phyloP scores from a whole-genome alignment of 1,284 basidiomycete species.

The Irpex sp. region DNA sequence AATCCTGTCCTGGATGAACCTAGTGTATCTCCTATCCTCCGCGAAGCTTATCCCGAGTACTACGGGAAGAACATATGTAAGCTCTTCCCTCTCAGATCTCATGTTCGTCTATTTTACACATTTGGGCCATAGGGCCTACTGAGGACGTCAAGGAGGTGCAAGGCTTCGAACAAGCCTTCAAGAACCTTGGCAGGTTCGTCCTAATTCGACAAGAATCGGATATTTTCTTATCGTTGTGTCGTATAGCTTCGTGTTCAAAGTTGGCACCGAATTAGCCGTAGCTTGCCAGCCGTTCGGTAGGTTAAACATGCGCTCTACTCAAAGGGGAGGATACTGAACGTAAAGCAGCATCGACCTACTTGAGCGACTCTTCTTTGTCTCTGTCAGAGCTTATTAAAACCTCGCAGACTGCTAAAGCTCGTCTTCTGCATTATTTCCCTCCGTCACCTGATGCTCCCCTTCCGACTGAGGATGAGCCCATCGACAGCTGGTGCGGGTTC shows the following conservation, averaged over 20 bases:
- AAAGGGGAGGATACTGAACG: no score
- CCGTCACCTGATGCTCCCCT: slow-evolving; percentile 38
- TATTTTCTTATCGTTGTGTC: neutral
- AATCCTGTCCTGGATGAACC: slow-evolving; percentile 76
- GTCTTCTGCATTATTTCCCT: slow-evolving; percentile 90
- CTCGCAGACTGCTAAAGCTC: slow-evolving; percentile 77
- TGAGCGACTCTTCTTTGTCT: slow-evolving; percentile 62
- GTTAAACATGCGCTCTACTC: slow-evolving; percentile 3
- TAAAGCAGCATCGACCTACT: slow-evolving; percentile 51
- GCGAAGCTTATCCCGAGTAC: slow-evolving; percentile 68
- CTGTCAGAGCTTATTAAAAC: slow-evolving; percentile 58
- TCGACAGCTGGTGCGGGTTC: slow-evolving; percentile 83
- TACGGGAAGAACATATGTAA: slow-evolving; percentile 76
- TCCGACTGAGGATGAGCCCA: slow-evolving; percentile 52
- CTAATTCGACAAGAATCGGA: neutral
- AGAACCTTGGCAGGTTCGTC: slow-evolving; percentile 67
- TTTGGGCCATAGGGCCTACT: slow-evolving; percentile 60
- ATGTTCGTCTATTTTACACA: neutral
- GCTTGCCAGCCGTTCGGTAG: slow-evolving; percentile 88
- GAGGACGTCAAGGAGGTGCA: slow-evolving; percentile 56
- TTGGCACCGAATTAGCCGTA: slow-evolving; percentile 74
- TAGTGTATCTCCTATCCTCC: slow-evolving; percentile 50
- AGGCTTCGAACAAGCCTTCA: slow-evolving; percentile 84
- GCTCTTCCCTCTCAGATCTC: slow-evolving; percentile 17
- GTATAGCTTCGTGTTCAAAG: slow-evolving; percentile 70